These are phyloP conservation scores for Mycosphaerella sp. DNA, from an alignment of 2,329 filamentous ascomycete species.

Conservation along the genomic window DNA sequence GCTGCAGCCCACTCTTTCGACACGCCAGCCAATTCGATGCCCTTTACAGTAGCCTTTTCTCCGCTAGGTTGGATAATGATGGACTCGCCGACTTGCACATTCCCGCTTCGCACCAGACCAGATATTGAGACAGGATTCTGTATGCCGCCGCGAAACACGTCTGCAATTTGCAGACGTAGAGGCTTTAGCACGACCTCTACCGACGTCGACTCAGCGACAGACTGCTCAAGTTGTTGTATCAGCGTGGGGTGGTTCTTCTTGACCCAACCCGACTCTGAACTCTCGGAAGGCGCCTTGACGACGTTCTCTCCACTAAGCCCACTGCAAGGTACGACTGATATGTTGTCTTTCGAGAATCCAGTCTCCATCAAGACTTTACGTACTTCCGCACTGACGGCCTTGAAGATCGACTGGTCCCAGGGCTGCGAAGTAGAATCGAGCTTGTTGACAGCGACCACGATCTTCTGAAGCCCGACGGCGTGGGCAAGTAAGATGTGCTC, in stretches of 20 bases:
- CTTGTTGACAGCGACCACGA: constrained; percentile 93
- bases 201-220: constrained; percentile 55
- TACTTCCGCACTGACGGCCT: constrained; percentile 78
- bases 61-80: constrained; percentile 73
- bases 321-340: constrained; percentile 83
- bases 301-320: constrained; percentile 88
- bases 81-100: constrained; percentile 74
- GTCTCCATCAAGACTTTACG: constrained; percentile 73
- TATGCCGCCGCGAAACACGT: constrained; percentile 74
- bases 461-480: constrained; percentile 80
- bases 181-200: constrained; percentile 57
- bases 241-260: constrained; percentile 55
- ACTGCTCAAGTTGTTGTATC: constrained; percentile 77
- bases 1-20: constrained; percentile 83
- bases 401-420: constrained; percentile 78
- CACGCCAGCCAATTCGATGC: constrained; percentile 67
- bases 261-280: constrained; percentile 63
- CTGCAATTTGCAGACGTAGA: constrained; percentile 76
- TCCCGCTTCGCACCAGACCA: constrained; percentile 78
- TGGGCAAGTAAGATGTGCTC: constrained; percentile 86
- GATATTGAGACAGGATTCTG: constrained; percentile 78
- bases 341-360: constrained; percentile 73
- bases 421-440: constrained; percentile 64
- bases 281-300: constrained; percentile 47
- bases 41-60: constrained; percentile 74